Conservation (phyloP, 768 basidiomycete species). For the Clitopilus passeckerianus region DNA sequence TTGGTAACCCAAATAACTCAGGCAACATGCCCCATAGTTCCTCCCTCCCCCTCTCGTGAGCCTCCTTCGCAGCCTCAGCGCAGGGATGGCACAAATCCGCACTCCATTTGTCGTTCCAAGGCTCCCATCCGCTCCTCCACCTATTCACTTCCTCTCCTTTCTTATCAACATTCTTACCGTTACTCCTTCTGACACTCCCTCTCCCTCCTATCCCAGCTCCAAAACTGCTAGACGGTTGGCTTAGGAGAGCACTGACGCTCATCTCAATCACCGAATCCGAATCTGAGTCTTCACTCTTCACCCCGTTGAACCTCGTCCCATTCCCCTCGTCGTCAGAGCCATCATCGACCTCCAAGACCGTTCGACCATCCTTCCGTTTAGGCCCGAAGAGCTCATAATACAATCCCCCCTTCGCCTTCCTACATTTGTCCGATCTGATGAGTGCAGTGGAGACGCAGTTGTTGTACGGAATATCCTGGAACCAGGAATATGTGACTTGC, state of each 20-base stretch:
- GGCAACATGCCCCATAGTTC: background rate
- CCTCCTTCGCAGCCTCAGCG: background rate
- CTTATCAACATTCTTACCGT: background rate
- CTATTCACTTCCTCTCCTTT: background rate
- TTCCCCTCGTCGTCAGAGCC: background rate
- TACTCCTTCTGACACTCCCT: too few species aligned
- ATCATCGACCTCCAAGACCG: background rate
- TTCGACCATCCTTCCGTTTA: background rate
- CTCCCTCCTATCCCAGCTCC: background rate
- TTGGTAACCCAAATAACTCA: background rate
- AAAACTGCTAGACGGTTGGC: background rate
- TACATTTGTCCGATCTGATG: background rate
- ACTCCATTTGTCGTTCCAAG: background rate
- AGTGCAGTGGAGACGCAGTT: background rate
- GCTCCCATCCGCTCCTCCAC: background rate
- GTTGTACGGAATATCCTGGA: background rate
- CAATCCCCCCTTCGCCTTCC: background rate
- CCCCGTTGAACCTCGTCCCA: too few species aligned
- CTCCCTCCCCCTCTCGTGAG: background rate
- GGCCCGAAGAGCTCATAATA: background rate
- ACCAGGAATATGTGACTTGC: background rate
- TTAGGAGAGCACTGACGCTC: background rate
- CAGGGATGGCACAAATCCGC: background rate
- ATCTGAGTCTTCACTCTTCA: too few species aligned
- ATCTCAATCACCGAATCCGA: background rate